Evolutionary conservation across 768 basidiomycete genomes (phyloP), one percentile per base, ranked within the genome.

Genomic region (Dendrothele bispora): DNA sequence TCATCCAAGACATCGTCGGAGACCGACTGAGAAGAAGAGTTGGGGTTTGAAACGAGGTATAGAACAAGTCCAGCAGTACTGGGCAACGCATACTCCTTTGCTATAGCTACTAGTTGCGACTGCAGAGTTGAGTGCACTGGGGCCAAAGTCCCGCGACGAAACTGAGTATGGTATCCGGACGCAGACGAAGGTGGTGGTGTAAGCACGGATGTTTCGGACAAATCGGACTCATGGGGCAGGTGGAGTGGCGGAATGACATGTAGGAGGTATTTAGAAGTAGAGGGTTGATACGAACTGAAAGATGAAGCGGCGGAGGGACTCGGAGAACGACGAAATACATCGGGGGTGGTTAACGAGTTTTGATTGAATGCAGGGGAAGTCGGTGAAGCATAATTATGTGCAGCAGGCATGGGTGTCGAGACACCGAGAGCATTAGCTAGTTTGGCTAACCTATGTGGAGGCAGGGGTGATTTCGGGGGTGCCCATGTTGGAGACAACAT

Each of bases 81-180:
- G 1, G 95, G 95, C 15, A 98, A 72, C 3, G 90, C 89, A 59
- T 94, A 98, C 67, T 98, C 95, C 65, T 85, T 86, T 12, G 95
- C 93, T 43, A 98, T 97, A 6, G 91, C 88, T 18, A 75, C 73
- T 8, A 97, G 69, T 62, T 97, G 95, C 1, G 84, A 78, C 34
- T 91, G 85, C 1, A 98, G 70, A 0, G 86, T 91, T 5, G 93
- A 74, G 61, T 94, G 82, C 0, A 98, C 74, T 1, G 94, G 87
- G 4, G 98, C 80, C 11, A 98, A 75, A n/a, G 83, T 84, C 7
- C 95, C 95, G 22, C 95, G 80, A 12, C 80, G 80, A 60, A 91
- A 90, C 41, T 88, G 85, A 15, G 79, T 73, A 53, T 90, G 86
- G 56, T 89, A 88, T n/a, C 86, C 86, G 5, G 86, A 84, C 2